Evolutionary conservation across 73 alveolate species (phyloP).

Genomic region (Paramecium tetraurelia): DNA sequence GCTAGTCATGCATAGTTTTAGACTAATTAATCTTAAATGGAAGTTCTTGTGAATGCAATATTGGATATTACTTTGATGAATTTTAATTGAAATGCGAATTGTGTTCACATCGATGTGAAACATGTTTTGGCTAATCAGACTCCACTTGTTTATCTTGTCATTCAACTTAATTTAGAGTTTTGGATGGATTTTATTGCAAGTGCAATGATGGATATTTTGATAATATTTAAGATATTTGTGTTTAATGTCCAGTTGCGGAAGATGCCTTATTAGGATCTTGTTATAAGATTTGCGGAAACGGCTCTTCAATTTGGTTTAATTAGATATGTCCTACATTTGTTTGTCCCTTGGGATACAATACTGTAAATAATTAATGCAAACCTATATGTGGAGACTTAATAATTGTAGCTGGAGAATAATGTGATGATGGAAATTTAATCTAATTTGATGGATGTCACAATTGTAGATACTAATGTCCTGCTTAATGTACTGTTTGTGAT

Average conservation of each 20-base stretch:
- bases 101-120: background rate
- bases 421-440: background rate
- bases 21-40: background rate
- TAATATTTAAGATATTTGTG: background rate
- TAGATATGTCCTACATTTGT: background rate
- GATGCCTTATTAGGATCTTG: background rate
- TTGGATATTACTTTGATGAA: background rate
- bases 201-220: background rate
- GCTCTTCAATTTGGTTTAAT: background rate
- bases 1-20: background rate
- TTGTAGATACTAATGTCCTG: constrained; percentile 5
- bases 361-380: background rate
- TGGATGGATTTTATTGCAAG: background rate
- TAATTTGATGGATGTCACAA: background rate
- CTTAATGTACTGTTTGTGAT: background rate
- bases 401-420: background rate
- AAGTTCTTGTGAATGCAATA: background rate
- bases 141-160: background rate
- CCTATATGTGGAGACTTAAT: background rate
- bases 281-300: background rate
- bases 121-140: background rate
- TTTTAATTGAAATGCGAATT: background rate
- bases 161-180: background rate
- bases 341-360: background rate
- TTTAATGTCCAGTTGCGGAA: background rate